phyloP scores from a whole-genome alignment of 2,329 filamentous ascomycete species.

The Colletotrichum agaves region DNA sequence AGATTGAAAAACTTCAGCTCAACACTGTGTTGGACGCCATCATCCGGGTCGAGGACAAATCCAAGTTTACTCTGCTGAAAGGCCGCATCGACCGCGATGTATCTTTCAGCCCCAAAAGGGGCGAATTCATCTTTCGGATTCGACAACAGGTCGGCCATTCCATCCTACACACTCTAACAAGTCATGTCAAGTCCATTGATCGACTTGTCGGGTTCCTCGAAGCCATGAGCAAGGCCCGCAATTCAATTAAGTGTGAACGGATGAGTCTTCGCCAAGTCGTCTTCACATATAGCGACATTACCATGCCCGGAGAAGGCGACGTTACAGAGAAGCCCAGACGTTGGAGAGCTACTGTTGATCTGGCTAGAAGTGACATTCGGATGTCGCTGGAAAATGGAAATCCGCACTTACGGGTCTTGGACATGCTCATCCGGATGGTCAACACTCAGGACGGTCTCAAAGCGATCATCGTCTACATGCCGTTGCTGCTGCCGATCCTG shows the following conservation, averaged over 20 bases:
- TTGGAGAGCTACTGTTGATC: constrained; percentile 68
- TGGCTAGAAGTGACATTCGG: constrained; percentile 63
- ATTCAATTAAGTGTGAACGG: constrained; percentile 66
- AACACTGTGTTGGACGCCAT: constrained; percentile 55
- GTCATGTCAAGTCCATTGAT: constrained; percentile 73
- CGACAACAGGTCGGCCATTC: constrained; percentile 67
- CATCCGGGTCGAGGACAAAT: constrained; percentile 63
- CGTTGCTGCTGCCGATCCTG: constrained; percentile 72
- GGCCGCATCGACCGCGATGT: constrained; percentile 70
- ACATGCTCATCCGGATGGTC: constrained; percentile 67
- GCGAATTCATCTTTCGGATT: constrained; percentile 72
- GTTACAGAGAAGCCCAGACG: constrained; percentile 38
- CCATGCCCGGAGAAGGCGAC: constrained; percentile 38
- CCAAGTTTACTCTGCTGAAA: constrained; percentile 65
- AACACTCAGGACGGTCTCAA: constrained; percentile 65
- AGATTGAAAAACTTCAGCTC: constrained; percentile 15
- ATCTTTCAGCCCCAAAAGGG: constrained; percentile 67
- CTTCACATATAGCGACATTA: constrained; percentile 71
- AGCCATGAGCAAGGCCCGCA: constrained; percentile 67
- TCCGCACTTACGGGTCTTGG: constrained; percentile 73
- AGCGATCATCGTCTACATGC: constrained; percentile 64
- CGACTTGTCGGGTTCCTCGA: constrained; percentile 77
- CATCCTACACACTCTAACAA: constrained; percentile 67
- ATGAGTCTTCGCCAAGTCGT: constrained; percentile 71
- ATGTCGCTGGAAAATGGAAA: constrained; percentile 71